Percentiles rank a stretch among this genome's conserved stretches.
phyloP scores from a whole-genome alignment of 202 grass and related monocot genomes.

The Digitaria exilis region DNA sequence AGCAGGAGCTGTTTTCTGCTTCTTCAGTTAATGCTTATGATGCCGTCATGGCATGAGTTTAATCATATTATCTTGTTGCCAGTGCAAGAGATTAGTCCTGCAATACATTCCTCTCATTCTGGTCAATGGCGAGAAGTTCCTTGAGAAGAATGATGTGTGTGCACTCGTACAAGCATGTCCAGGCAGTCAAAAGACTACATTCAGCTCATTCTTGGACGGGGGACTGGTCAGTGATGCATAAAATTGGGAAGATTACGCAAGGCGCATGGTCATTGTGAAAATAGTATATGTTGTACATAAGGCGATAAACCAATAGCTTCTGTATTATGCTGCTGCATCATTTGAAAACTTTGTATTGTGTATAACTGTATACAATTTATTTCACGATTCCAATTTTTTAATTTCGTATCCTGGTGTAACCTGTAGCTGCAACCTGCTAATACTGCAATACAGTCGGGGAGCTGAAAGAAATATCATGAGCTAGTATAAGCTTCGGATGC shows the following conservation, averaged over 20 bases:
- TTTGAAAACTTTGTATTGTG: neutral
- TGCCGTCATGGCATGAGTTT: slow-evolving; percentile 2
- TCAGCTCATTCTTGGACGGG: neutral
- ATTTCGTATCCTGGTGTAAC: neutral
- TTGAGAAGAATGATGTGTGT: slow-evolving; percentile 83
- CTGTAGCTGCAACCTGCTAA: neutral
- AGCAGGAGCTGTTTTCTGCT: neutral
- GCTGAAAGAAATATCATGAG: neutral
- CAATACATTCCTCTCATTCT: slow-evolving; percentile 77
- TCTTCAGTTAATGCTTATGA: neutral
- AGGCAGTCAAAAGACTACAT: slow-evolving; percentile 18
- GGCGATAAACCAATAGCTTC: neutral
- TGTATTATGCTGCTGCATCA: neutral
- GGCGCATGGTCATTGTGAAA: neutral
- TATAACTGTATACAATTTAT: neutral
- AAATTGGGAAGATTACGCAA: neutral
- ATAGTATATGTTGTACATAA: slow-evolving; percentile 20
- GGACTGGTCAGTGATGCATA: slow-evolving; percentile 25
- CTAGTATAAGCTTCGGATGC: neutral
- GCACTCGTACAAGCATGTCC: slow-evolving; percentile 55
- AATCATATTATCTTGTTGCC: neutral
- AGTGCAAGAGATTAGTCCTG: slow-evolving; percentile 97
- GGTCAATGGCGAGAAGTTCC: too few species aligned
- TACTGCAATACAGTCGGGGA: too few species aligned
- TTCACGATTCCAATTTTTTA: neutral